Evolutionary conservation across 352 stramenopile species (phyloP).

Genomic region (Phytophthora pistaciae): DNA sequence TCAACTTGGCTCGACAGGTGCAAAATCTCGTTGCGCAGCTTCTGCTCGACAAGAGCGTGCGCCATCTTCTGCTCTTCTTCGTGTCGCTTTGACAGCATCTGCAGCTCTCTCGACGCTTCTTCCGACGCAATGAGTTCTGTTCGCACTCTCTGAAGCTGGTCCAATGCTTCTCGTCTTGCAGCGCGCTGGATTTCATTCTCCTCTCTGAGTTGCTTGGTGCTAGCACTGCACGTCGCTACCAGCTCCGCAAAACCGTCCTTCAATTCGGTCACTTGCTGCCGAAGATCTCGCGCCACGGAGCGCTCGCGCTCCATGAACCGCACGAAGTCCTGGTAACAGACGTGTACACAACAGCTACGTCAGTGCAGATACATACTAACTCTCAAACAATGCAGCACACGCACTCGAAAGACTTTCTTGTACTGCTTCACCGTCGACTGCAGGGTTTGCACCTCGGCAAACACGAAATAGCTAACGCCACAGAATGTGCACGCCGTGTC

Average conservation of each 20-base stretch:
- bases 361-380: background rate
- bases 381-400: constrained; percentile 1
- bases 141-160: constrained; percentile 29
- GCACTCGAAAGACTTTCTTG: constrained; percentile 74
- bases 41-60: constrained; percentile 63
- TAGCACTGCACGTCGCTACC: constrained; percentile 14
- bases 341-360: background rate
- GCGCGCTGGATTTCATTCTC: constrained; percentile 29
- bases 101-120: constrained; percentile 30
- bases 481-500: constrained; percentile 89
- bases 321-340: constrained; percentile 55
- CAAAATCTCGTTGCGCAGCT: constrained; percentile 70
- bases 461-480: constrained; percentile 89
- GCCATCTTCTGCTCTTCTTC: constrained; percentile 52
- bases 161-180: constrained; percentile 12
- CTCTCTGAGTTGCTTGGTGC: constrained; percentile 27
- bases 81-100: constrained; percentile 23
- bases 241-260: constrained; percentile 51
- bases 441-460: constrained; percentile 84
- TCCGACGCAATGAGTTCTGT: constrained; percentile 29
- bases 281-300: constrained; percentile 46
- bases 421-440: constrained; percentile 76
- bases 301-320: constrained; percentile 76
- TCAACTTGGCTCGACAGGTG: constrained; percentile 67
- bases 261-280: constrained; percentile 45